Base-by-base conservation (phyloP, 2,329 filamentous ascomycete genomes). In the Cordyceps militaris region DNA sequence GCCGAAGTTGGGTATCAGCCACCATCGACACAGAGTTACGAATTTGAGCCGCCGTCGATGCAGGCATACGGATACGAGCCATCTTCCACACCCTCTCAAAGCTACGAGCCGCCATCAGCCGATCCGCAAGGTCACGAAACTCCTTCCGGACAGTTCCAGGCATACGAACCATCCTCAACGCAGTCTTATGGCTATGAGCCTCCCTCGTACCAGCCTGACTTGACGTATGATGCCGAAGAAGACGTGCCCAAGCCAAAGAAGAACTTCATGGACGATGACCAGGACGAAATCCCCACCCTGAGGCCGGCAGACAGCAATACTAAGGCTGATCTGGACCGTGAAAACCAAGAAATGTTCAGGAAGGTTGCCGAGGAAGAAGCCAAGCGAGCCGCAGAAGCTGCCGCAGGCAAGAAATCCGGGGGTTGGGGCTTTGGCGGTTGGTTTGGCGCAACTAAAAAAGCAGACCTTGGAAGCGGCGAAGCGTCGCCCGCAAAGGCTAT, bases 331-430 rank as follows among this genome's bases (percentile, higher is more conserved):
- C 86, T 84, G 65, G 89, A 95, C 65, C 81, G 83, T 24, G 88
- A 91, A 70, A 91, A 92, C 49, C 87, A 91, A 58, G 92, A 95
- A 65, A 85, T 91, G 69, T 90, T 97, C 77, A 83, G 85, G 57
- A 91, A 87, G 70, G 90, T 89, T 26, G 93, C 91, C 0, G 91
- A 88, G 66, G 84, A 86, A 71, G 85, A 87, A 48, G 85, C 85
- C 21, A 84, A 88, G 75, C 82, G 82, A 58, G 82, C 80, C 59
- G 76, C 76, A 60, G 72, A 74, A 36, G 74, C 77, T 62, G 68
- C 71, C 50, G 63, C 68, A 23, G 64, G 69, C 61, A 87, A 85
- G 73, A 83, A 84, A 63, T 86, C 88, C 30, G 49, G 56, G 13
- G 56, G 57, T 14, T 96, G 92, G 85, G 88, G 86, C 69, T 88